phyloP scores from a whole-genome alignment of 176 grass and related monocot species.

The Cocos nucifera region DNA sequence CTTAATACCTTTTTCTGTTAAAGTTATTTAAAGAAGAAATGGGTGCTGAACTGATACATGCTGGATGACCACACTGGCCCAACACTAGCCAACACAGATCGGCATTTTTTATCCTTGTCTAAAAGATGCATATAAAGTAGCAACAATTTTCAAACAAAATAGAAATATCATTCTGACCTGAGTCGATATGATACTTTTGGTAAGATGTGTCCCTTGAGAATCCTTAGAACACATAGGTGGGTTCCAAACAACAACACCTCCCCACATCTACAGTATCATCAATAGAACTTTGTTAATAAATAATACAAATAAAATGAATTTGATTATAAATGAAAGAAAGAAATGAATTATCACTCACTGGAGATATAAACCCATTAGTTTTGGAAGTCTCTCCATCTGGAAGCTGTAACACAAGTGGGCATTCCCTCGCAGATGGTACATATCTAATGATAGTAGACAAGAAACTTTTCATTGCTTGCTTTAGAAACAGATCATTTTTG shows the following conservation, averaged over 20 bases:
- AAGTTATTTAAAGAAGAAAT: too few relatives aligned
- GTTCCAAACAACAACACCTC: conserved; percentile 92
- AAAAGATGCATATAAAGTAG: neutral
- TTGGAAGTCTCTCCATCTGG: conserved; percentile 54
- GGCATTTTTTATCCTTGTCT: too few relatives aligned
- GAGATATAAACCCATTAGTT: conserved; percentile 98
- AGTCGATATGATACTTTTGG: conserved; percentile 42
- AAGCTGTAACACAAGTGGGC: conserved; percentile 76
- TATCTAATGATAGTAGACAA: conserved; percentile 41
- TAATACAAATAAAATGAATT: conserved; percentile 9
- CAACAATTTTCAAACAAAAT: neutral
- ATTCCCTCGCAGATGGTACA: conserved; percentile 86
- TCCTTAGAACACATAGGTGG: conserved; percentile 53
- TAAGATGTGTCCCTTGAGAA: conserved; percentile 21
- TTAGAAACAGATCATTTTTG: neutral
- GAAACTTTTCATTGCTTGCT: neutral
- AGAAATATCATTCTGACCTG: conserved; percentile 34
- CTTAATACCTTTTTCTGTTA: too few relatives aligned
- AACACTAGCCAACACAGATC: too few relatives aligned
- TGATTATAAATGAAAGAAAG: conserved; percentile 8
- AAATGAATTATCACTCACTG: conserved; percentile 43
- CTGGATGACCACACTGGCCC: too few relatives aligned
- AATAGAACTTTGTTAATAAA: too few relatives aligned
- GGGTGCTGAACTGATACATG: too few relatives aligned
- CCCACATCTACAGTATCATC: conserved; percentile 64